Conservation (phyloP, 2,329 filamentous ascomycete species). For the Bipolaris zeicola region DNA sequence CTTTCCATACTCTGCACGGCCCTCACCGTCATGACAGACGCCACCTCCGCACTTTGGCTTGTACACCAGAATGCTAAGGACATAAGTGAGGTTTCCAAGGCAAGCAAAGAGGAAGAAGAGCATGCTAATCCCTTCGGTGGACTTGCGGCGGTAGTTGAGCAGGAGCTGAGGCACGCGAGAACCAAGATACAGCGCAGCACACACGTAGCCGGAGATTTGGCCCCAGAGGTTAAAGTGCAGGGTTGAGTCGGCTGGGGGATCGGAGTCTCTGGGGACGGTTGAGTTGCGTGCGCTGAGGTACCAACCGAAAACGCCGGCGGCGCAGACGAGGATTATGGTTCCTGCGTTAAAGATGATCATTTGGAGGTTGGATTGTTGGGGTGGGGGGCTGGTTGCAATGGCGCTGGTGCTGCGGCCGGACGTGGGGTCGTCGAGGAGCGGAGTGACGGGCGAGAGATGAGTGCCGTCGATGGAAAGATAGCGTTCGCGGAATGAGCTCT, state of each 20-base stretch:
- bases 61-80: slow-evolving; percentile 88
- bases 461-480: slow-evolving; percentile 65
- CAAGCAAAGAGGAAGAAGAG: slow-evolving; percentile 97
- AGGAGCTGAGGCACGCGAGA: slow-evolving; percentile 88
- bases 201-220: slow-evolving; percentile 92
- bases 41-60: slow-evolving; percentile 68
- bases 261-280: slow-evolving; percentile 41
- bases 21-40: slow-evolving; percentile 69
- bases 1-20: slow-evolving; percentile 68
- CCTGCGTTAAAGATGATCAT: slow-evolving; percentile 73
- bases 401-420: slow-evolving; percentile 36
- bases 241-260: slow-evolving; percentile 41
- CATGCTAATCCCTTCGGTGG: slow-evolving; percentile 89
- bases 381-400: slow-evolving; percentile 51
- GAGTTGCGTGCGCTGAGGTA: slow-evolving; percentile 62
- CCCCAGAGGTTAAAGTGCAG: slow-evolving; percentile 76
- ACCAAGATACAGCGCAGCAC: slow-evolving; percentile 85
- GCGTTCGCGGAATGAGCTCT: slow-evolving; percentile 50
- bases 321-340: slow-evolving; percentile 79
- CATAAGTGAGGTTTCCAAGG: slow-evolving; percentile 91
- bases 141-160: slow-evolving; percentile 90
- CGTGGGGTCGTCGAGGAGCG: slow-evolving; percentile 61
- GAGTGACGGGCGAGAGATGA: slow-evolving; percentile 81
- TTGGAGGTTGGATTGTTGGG: slow-evolving; percentile 55
- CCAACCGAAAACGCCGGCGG: slow-evolving; percentile 85